phyloP scores from a whole-genome alignment of 495 filamentous ascomycete genomes.

The Xanthoparmelia taractica region DNA sequence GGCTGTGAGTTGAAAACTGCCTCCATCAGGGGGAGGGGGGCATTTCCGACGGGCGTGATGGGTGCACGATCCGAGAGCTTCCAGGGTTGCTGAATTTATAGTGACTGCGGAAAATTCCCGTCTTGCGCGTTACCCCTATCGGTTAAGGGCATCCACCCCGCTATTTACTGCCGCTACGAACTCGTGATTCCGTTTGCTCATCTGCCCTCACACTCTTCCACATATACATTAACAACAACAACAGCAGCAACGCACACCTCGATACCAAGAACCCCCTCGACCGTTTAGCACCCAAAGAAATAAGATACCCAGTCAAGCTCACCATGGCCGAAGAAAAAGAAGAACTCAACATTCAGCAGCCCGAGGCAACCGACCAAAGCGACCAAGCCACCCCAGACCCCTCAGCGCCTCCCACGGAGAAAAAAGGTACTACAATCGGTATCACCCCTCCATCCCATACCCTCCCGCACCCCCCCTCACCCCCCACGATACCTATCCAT shows the following conservation, averaged over 20 bases:
- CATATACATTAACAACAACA: too few species aligned
- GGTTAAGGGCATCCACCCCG: background rate
- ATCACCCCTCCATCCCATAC: background rate
- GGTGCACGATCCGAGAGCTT: too few species aligned
- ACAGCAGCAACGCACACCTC: background rate
- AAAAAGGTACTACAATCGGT: background rate
- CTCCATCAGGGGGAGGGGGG: too few species aligned
- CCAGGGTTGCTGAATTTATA: too few species aligned
- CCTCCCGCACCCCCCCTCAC: background rate
- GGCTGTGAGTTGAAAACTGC: too few species aligned
- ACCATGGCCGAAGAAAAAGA: conserved; percentile 10
- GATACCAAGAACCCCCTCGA: background rate
- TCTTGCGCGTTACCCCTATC: background rate
- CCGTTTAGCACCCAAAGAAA: too few species aligned
- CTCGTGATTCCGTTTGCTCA: background rate
- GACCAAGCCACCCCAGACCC: background rate
- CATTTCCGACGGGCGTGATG: too few species aligned
- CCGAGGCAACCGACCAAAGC: background rate
- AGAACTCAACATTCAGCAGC: background rate
- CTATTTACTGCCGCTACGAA: background rate
- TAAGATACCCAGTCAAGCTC: background rate
- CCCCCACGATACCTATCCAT: background rate
- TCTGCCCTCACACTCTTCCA: background rate
- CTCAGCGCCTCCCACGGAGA: background rate
- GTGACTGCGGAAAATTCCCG: too few species aligned